Conservation (phyloP, 2,329 filamentous ascomycete species). For the Thielaviopsis euricoi region DNA sequence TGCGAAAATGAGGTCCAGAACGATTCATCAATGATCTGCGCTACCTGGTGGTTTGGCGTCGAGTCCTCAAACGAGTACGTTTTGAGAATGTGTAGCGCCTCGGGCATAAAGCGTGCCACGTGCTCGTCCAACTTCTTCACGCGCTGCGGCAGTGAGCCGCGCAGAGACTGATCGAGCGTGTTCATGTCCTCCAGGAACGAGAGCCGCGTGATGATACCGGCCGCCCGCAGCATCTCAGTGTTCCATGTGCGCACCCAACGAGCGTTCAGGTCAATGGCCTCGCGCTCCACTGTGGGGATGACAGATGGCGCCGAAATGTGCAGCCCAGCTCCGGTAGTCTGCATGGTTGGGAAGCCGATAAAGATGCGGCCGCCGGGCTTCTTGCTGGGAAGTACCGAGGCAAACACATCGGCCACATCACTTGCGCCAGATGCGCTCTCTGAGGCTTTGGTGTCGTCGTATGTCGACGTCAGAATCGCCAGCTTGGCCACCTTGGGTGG, state of each 20-base stretch:
- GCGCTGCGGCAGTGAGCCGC: constrained; percentile 26
- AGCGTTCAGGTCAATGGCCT: constrained; percentile 92
- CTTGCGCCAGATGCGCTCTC: constrained; percentile 32
- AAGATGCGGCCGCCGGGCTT: constrained; percentile 74
- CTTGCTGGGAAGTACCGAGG: constrained; percentile 76
- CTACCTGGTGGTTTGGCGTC: constrained; percentile 70
- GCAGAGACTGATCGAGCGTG: constrained; percentile 48
- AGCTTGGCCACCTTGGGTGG: constrained; percentile 78
- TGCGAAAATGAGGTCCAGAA: constrained; percentile 88
- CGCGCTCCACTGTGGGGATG: constrained; percentile 91
- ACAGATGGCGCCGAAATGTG: constrained; percentile 93
- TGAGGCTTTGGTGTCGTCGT: constrained; percentile 60
- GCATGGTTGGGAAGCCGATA: constrained; percentile 93
- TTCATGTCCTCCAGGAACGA: constrained; percentile 80
- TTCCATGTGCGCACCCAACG: constrained; percentile 94
- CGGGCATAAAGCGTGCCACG: constrained; percentile 52
- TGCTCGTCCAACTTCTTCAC: constrained; percentile 43
- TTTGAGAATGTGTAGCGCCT: constrained; percentile 67
- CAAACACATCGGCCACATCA: constrained; percentile 56
- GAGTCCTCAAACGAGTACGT: constrained; percentile 84
- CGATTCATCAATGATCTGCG: constrained; percentile 77
- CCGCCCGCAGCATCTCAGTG: constrained; percentile 75
- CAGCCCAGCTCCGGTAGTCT: constrained; percentile 85
- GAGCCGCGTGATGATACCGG: constrained; percentile 77
- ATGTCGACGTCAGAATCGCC: constrained; percentile 79